These are phyloP conservation scores for Wallacemonas collosoma DNA, from an alignment of 208 protist species.

Conservation along the genomic window DNA sequence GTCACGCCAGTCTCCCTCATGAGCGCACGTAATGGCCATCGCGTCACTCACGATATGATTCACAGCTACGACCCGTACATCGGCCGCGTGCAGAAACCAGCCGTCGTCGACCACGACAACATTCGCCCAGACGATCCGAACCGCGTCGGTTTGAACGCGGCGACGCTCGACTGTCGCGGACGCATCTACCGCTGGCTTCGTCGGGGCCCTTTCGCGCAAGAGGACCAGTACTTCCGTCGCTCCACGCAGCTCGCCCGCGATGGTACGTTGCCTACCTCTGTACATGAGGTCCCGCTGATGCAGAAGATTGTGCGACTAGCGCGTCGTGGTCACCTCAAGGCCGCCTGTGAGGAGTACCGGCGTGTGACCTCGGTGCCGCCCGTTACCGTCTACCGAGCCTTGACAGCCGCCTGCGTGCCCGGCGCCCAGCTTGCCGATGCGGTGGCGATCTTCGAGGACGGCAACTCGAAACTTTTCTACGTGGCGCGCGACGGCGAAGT, in stretches of 20 bases:
- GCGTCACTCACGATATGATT: conserved; percentile 90
- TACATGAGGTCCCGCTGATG: conserved; percentile 78
- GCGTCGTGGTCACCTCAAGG: conserved; percentile 76
- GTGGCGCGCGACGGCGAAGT: conserved; percentile 86
- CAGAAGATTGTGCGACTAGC: conserved; percentile 79
- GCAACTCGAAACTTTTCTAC: conserved; percentile 81
- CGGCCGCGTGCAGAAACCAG: conserved; percentile 72
- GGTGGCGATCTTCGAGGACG: conserved; percentile 89
- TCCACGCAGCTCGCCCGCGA: conserved; percentile 59
- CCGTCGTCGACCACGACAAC: conserved; percentile 85
- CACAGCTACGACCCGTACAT: conserved; percentile 91
- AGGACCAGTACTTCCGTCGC: conserved; percentile 89
- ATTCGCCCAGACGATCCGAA: conserved; percentile 87
- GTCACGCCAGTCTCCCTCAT: conserved; percentile 91
- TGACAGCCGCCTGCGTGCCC: conserved; percentile 84
- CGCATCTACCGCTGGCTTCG: conserved; percentile 92
- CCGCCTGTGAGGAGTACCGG: conserved; percentile 89
- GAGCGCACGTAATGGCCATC: conserved; percentile 86
- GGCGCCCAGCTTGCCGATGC: conserved; percentile 80
- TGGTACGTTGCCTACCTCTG: conserved; percentile 42
- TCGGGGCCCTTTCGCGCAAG: conserved; percentile 88
- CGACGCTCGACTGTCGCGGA: conserved; percentile 82
- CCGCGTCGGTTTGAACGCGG: conserved; percentile 87
- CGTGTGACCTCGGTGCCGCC: conserved; percentile 84
- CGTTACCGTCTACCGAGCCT: conserved; percentile 83